phyloP scores from a whole-genome alignment of 208 protist genomes.

The Trypanosoma cruzi region DNA sequence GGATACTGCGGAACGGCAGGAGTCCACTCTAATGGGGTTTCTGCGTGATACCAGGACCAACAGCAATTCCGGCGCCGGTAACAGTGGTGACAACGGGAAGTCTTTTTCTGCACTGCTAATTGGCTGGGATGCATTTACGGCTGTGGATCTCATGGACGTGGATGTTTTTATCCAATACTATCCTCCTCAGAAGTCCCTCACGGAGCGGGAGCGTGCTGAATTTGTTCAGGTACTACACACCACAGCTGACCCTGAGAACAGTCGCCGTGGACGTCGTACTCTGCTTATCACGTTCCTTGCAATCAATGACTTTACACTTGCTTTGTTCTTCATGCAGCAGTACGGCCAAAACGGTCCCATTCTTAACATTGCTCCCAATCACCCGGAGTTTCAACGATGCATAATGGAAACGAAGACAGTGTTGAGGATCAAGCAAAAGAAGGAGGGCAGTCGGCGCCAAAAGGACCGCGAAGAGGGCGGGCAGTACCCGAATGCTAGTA shows the following conservation, averaged over 20 bases:
- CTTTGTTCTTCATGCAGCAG: slow-evolving; percentile 67
- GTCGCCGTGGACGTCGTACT: slow-evolving; percentile 24
- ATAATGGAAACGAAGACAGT: slow-evolving; percentile 28
- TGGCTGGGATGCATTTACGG: slow-evolving; percentile 66
- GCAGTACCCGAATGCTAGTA: neutral
- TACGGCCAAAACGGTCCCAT: slow-evolving; percentile 72
- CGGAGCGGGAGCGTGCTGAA: slow-evolving; percentile 61
- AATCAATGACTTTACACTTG: slow-evolving; percentile 61
- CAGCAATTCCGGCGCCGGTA: neutral
- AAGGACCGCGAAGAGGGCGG: slow-evolving; percentile 19
- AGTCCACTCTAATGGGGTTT: slow-evolving; percentile 29
- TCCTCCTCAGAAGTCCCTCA: slow-evolving; percentile 79
- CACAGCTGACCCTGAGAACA: slow-evolving; percentile 53
- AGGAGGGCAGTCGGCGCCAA: slow-evolving; percentile 31
- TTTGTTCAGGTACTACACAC: slow-evolving; percentile 80
- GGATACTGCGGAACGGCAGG: slow-evolving; percentile 38
- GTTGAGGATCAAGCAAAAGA: slow-evolving; percentile 51
- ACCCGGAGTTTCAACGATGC: slow-evolving; percentile 57
- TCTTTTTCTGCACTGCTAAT: slow-evolving; percentile 38
- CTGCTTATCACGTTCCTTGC: slow-evolving; percentile 61
- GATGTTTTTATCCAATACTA: slow-evolving; percentile 78
- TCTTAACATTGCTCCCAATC: slow-evolving; percentile 54
- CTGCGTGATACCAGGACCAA: slow-evolving; percentile 13
- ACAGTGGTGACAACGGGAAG: neutral
- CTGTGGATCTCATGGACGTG: slow-evolving; percentile 79